Evolutionary conservation across 306 rosid genomes (phyloP).

Genomic region (Cucumis sativus): DNA sequence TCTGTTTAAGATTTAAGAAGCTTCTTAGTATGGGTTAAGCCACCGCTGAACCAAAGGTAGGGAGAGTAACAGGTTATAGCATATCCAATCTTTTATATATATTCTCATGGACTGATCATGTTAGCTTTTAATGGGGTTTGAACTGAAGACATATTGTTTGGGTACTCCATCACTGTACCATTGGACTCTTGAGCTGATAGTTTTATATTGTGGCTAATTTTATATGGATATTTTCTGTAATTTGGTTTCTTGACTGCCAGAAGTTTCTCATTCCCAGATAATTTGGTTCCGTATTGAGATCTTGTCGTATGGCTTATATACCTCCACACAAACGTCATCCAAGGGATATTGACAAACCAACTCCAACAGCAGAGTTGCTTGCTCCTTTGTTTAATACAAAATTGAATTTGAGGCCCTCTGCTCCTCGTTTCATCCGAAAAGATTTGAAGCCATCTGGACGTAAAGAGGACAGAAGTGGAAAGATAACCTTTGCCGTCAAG

Average conservation of each 20-base stretch:
- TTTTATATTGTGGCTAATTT: neutral
- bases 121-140: neutral
- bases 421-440: neutral
- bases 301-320: constrained; percentile 31
- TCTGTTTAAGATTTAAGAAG: neutral
- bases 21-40: neutral
- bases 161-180: neutral
- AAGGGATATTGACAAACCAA: constrained; percentile 4
- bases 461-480: neutral
- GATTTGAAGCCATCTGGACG: neutral
- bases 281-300: neutral
- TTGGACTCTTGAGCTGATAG: neutral
- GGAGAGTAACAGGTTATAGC: neutral
- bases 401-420: neutral
- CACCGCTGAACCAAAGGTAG: neutral
- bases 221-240: neutral
- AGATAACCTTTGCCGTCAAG: constrained; percentile 6
- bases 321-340: constrained; percentile 45
- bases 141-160: neutral
- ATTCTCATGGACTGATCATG: neutral
- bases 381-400: constrained; percentile 17
- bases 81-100: neutral
- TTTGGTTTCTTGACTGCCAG: neutral
- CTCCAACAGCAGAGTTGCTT: constrained; percentile 24
- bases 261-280: neutral